Evolutionary conservation across 371 early-diverging fungal genomes (phyloP).

Genomic region (Entomophthora muscae): DNA sequence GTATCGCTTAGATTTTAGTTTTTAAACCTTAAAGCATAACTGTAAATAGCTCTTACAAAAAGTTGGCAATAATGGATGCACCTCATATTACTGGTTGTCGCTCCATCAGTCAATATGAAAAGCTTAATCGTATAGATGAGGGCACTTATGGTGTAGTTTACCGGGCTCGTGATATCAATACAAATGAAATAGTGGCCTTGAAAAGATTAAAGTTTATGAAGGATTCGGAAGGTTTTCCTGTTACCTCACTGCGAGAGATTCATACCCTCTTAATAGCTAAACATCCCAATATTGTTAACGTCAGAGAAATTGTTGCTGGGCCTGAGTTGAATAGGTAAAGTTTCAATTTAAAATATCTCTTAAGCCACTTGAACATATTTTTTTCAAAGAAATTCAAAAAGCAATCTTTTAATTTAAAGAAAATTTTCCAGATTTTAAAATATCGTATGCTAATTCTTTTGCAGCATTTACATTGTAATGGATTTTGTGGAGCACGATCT

Average conservation of each 20-base stretch:
- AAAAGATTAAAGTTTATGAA: slow-evolving; percentile 93
- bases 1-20: no score
- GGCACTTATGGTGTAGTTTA: slow-evolving; percentile 99
- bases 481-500: slow-evolving; percentile 93
- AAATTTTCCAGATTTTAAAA: no score
- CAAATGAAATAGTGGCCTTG: slow-evolving; percentile 91
- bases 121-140: slow-evolving; percentile 92
- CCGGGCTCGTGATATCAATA: slow-evolving; percentile 77
- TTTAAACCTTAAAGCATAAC: no score
- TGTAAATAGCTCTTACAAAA: no score
- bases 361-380: no score
- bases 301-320: slow-evolving; percentile 80
- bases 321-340: slow-evolving; percentile 51
- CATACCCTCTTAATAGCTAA: slow-evolving; percentile 68
- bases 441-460: not conserved
- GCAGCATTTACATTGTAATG: slow-evolving; percentile 89
- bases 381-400: no score
- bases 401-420: no score
- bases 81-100: slow-evolving; percentile 39
- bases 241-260: slow-evolving; percentile 83
- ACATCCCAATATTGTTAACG: slow-evolving; percentile 90
- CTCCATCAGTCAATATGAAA: slow-evolving; percentile 69
- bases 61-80: slow-evolving; percentile 12
- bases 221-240: slow-evolving; percentile 91
- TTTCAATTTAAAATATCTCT: no score